phyloP scores from a whole-genome alignment of 176 grass and related monocot genomes.

The Cenchrus purpureus region DNA sequence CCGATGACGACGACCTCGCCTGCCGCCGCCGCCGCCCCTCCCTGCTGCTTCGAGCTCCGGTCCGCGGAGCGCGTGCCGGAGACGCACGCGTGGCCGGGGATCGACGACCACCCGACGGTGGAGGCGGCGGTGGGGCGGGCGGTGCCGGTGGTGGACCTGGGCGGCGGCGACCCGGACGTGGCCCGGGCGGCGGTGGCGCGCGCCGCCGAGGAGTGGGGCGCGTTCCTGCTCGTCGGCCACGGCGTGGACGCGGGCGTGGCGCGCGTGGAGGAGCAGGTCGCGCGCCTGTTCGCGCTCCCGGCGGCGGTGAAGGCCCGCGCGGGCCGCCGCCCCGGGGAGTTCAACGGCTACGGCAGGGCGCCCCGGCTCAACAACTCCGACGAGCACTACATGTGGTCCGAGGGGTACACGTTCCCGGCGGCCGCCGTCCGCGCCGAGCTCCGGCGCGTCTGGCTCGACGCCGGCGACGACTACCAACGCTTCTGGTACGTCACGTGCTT shows the following conservation, averaged over 20 bases:
- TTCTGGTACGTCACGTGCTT: constrained; percentile 31
- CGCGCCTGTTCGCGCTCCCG: constrained; percentile 58
- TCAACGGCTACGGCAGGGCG: constrained; percentile 46
- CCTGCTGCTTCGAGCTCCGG: constrained; percentile 28
- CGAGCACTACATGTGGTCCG: constrained; percentile 60
- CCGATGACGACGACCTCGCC: background rate
- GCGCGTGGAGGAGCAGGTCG: constrained; percentile 31
- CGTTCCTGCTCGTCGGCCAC: constrained; percentile 61
- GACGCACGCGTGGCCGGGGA: constrained; percentile 53
- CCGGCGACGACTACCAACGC: constrained; percentile 22
- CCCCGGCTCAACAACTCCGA: too few species aligned
- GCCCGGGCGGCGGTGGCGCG: background rate
- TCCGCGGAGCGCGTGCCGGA: constrained; percentile 45
- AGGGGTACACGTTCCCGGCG: constrained; percentile 62
- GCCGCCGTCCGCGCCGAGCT: constrained; percentile 45
- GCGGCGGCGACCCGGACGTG: background rate
- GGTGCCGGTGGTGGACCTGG: constrained; percentile 64
- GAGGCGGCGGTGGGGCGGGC: background rate
- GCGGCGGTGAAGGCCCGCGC: constrained; percentile 48
- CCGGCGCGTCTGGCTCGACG: constrained; percentile 63
- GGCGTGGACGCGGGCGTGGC: constrained; percentile 26
- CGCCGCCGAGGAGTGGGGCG: constrained; percentile 70
- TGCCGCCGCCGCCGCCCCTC: background rate
- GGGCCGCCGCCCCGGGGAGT: background rate
- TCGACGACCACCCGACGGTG: constrained; percentile 31